These are phyloP conservation scores for Solanum tacnaense DNA, from an alignment of 257 asterid species.

Conservation along the genomic window DNA sequence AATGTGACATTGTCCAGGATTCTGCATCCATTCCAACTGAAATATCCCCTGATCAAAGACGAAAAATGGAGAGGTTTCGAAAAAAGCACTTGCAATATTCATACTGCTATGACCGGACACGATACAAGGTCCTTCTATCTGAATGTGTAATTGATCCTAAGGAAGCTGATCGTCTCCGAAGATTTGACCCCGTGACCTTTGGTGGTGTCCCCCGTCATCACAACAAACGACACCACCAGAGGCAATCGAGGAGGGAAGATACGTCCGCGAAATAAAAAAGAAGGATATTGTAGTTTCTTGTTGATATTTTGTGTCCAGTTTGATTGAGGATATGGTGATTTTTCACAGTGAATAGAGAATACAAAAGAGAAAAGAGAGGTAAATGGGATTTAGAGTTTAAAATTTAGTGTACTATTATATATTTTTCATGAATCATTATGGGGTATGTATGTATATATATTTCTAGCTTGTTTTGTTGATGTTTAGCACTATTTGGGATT, in stretches of 20 bases:
- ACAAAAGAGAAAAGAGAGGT: constrained; percentile 6
- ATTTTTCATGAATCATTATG: background rate
- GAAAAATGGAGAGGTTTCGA: no score
- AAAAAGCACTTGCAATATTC: no score
- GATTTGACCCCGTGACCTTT: constrained; percentile 52
- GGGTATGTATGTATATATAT: background rate
- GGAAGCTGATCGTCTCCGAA: no score
- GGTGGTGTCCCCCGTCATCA: constrained; percentile 44
- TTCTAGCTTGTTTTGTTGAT: background rate
- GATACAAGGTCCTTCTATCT: no score
- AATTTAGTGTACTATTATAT: background rate
- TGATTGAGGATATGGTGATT: background rate
- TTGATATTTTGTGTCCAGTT: background rate
- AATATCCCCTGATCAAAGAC: no score
- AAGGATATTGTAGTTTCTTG: background rate
- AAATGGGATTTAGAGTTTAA: background rate
- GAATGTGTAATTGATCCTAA: no score
- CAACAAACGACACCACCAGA: constrained; percentile 39
- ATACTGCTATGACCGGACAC: no score
- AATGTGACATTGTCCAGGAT: no score
- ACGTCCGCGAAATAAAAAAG: constrained; percentile 16
- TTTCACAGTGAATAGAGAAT: constrained; percentile 33
- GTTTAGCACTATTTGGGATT: background rate
- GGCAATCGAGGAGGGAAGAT: constrained; percentile 3
- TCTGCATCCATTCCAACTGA: no score